Evolutionary conservation across 305 asterid genomes (phyloP).

Genomic region (Lippia alba): DNA sequence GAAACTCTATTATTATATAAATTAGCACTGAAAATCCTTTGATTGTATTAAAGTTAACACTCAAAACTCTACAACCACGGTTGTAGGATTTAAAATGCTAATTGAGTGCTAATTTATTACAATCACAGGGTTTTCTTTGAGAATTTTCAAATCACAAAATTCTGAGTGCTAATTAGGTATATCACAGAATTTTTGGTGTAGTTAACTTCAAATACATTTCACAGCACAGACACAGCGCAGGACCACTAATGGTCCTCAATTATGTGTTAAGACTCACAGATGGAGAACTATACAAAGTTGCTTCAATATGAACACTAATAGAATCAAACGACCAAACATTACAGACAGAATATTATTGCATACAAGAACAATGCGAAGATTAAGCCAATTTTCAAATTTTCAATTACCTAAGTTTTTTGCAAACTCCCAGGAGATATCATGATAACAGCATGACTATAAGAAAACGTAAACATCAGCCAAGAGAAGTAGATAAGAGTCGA

Average conservation of each 20-base stretch:
- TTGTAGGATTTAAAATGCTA: too few relatives aligned
- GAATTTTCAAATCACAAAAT: too few relatives aligned
- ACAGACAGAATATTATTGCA: not conserved
- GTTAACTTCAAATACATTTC: too few relatives aligned
- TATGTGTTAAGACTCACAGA: not conserved
- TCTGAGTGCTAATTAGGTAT: too few relatives aligned
- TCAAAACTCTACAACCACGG: too few relatives aligned
- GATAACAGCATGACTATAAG: conserved; percentile 29
- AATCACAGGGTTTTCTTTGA: too few relatives aligned
- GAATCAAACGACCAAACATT: not conserved
- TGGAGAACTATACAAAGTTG: not conserved
- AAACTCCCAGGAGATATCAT: conserved; percentile 8
- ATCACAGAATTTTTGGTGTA: too few relatives aligned
- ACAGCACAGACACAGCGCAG: not conserved
- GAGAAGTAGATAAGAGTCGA: conserved; percentile 20
- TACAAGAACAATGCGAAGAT: conserved; percentile 3
- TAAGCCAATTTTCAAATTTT: conserved; percentile 11
- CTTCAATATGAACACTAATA: not conserved
- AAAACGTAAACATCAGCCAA: conserved; percentile 35
- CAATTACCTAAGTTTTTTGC: not conserved
- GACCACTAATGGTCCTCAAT: not conserved
- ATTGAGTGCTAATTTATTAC: too few relatives aligned
- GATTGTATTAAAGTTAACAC: too few relatives aligned
- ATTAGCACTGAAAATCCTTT: too few relatives aligned
- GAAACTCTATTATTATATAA: too few relatives aligned